Base-by-base conservation (phyloP, 345 rosid species). In the Euphorbia lathyris region DNA sequence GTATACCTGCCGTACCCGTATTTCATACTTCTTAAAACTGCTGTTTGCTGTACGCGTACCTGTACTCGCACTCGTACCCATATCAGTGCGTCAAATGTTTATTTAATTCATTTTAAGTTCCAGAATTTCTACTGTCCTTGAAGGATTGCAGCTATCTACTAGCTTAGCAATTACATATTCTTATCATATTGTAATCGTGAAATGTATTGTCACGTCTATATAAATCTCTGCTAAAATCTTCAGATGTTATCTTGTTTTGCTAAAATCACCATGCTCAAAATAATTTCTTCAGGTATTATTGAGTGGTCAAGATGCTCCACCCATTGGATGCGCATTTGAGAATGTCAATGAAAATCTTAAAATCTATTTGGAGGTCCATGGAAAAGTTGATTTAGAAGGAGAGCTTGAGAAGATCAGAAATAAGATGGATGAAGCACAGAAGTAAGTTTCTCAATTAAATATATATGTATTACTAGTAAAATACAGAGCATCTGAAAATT, bases 261-360 rank as follows among this genome's bases (percentile, higher is more conserved):
- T 25, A 8, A 12, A 22, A 45, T 45, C 51, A 45, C n/a, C 20
- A 25, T 19, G 53, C 14, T 42, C 9, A 56, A 59, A 34, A 9
- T 62, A 45, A 59, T 51, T 27, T 58, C n/a, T 40, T 63, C 83
- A 90, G 97, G 97, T 95, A 76, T 68, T 91, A 64, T 63, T 77
- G 69, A 83, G 85, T 36, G 91, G 83, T 70, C 77, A 59, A 74
- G 92, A 95, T 79, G 84, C 40, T 58, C 92, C 93, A 66, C 98
- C 97, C 19, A 74, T 77, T 52, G 88, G 85, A 67, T 90, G 96
- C 80, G 86, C 88, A 1, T 86, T 95, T 43, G 92, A 88, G 86
- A 88, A 85, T 5, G 96, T 95, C 17, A 87, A 92, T 29, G 98
- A 88, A 79, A 86, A 86, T 81, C 86, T 95, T 60, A 83, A 80